phyloP scores from a whole-genome alignment of 1,284 basidiomycete genomes.

The Trametes polyzona region DNA sequence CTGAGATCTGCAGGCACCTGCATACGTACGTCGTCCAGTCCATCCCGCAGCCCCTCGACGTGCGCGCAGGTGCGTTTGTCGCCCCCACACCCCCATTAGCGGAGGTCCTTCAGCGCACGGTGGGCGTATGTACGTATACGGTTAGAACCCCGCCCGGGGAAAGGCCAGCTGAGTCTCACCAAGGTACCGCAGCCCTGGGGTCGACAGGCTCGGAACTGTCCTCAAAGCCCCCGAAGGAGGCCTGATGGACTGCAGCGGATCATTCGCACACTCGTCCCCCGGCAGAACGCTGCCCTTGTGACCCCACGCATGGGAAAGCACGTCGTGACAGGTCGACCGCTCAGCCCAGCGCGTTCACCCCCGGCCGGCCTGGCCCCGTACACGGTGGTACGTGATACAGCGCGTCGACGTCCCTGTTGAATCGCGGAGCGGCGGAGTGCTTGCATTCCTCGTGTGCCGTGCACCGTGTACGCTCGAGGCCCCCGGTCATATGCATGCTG shows the following conservation, averaged over 20 bases:
- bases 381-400: no score
- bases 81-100: background rate
- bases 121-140: no score
- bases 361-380: background rate
- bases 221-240: background rate
- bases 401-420: no score
- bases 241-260: background rate
- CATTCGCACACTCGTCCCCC: background rate
- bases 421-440: no score
- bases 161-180: background rate
- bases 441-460: no score
- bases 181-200: slow-evolving; percentile 4
- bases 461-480: no score
- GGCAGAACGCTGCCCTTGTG: slow-evolving; percentile 6
- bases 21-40: no score
- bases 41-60: background rate
- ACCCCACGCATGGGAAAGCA: slow-evolving; percentile 6
- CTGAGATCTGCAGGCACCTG: slow-evolving; percentile 6
- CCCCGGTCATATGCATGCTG: no score
- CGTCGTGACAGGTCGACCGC: background rate
- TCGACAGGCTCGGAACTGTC: background rate
- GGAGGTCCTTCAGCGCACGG: no score
- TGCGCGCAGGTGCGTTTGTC: background rate
- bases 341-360: background rate
- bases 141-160: background rate